Base-by-base conservation (phyloP, 2,329 filamentous ascomycete genomes). In the Calonectria crousiana region DNA sequence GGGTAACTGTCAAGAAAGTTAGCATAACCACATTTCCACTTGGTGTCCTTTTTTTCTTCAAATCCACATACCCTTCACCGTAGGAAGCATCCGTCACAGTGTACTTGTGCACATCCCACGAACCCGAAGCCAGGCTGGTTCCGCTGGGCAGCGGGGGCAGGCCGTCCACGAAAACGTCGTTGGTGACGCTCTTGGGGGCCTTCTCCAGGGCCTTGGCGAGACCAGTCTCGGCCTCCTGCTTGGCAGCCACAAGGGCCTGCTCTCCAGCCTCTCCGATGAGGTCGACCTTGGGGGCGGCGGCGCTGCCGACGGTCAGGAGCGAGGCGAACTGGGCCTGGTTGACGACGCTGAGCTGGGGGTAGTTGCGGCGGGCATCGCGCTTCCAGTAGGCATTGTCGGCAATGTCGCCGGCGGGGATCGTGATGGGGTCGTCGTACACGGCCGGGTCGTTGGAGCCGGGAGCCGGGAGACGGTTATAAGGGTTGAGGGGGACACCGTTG, bases 401-500 rank as follows among this genome's bases (percentile, higher is more conserved):
- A 62, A 87, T 86, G 77, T 87, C 85, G 73, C 82, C 85, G 8
- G 85, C 85, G 47, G 85, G 85, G 89, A 98, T 13, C 94, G 97
- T 65, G 65, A 87, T 85, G 74, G 85, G 85, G 79, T 87, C 85
- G 75, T 84, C 74, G 82, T 85, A 82, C 75, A 77, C 69, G 77
- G 81, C 69, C 78, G 83, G 41, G 78, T 87, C 80, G 84, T 87
- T 78, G 82, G 83, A 65, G 80, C 88, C 85, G 51, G 85, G 85
- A 0, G 96, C 87, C 74, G 97, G 97, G 86, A 95, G 93, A 81
- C 97, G 96, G 91, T 91, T 98, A 88, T 96, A 93, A 51, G 95
- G 93, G 90, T 98, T 98, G 82, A 99, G 88, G 60, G 97, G 97
- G 26, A 99, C 89, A 85, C 97, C 97, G 82, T 94, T 95, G 78